Evolutionary conservation across 257 asterid species (phyloP).

Genomic region (Jasminum sambac): DNA sequence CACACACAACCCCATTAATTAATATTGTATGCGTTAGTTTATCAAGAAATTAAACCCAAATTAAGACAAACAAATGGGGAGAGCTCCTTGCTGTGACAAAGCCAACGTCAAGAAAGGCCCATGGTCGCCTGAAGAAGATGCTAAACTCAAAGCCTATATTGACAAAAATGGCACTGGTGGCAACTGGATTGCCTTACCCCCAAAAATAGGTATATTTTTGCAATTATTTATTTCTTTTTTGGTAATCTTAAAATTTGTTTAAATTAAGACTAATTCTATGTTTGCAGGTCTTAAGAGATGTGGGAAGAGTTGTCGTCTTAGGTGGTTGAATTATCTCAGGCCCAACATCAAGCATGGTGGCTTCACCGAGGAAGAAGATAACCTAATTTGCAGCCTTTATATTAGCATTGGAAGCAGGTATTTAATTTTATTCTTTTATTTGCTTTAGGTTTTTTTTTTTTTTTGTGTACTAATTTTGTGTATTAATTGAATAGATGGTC

Average conservation of each 20-base stretch:
- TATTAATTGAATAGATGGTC: constrained; percentile 33
- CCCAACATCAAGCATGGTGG: constrained; percentile 49
- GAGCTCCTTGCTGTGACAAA: constrained; percentile 53
- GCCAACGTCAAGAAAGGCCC: constrained; percentile 40
- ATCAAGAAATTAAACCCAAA: too few relatives aligned
- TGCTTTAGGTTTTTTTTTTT: neutral
- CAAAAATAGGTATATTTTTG: constrained; percentile 32
- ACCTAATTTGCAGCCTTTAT: constrained; percentile 37
- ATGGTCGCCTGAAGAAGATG: constrained; percentile 46
- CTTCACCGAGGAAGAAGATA: constrained; percentile 44
- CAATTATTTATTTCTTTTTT: neutral
- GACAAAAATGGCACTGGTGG: constrained; percentile 39
- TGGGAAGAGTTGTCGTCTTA: constrained; percentile 43
- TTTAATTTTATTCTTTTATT: too few relatives aligned
- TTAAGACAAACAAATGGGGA: constrained; percentile 35
- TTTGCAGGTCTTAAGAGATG: constrained; percentile 41
- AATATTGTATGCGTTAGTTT: too few relatives aligned
- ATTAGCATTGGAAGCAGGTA: constrained; percentile 43
- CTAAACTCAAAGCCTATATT: constrained; percentile 36
- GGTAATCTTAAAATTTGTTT: neutral
- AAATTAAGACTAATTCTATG: neutral
- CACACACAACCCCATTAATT: neutral
- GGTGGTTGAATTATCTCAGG: constrained; percentile 45
- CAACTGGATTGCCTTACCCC: constrained; percentile 44
- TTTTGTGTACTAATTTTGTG: neutral